Base-by-base conservation (phyloP, 345 rosid species). In the Salix koriyanagi region DNA sequence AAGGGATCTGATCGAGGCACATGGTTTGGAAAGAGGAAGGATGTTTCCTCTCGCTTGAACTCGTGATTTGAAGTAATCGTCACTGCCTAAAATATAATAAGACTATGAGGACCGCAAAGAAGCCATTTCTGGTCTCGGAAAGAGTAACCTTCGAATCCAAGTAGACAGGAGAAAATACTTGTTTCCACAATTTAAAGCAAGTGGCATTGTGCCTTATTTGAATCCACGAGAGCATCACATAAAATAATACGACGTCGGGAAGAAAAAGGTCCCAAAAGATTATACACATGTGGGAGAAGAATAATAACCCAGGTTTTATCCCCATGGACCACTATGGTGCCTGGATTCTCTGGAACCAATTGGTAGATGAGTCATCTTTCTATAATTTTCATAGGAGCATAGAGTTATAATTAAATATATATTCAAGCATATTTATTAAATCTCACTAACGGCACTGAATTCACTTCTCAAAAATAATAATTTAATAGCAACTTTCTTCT, bases 1-100 rank as follows among this genome's bases (percentile, higher is more conserved):
- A 61, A 67, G 60, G 64, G 34, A 25, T 65, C 32, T 67, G 61
- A 67, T 23, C 19, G 39, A 72, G 67, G 72, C 89, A 86, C 89
- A 82, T 84, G 87, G 82, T 36, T 30, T 19, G 62, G 86, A 80
- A 86, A 70, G 76, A 46, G 50, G 68, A 25, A 60, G 83, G 89
- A 82, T 80, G 88, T 80, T 88, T 86, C 91, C 81, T 80, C 71
- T 1, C 69, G 32, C 30, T 12, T 61, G 41, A 67, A 71, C 48
- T 46, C 66, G 10, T 14, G 37, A 16, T 70, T 70, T 75, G 65
- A 52, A 69, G 32, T 71, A 41, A 58, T 68, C 25, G 64, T 48
- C 32, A 15, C 13, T 61, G 32, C 28, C 28, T 50, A 13, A 13
- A 25, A 48, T 41, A 16, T 36, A 64, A 16, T 36, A 64, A 21